A percentile compares a stretch with the other conserved stretches of the same genome.
These are phyloP conservation scores for Trichoderma afroharzianum DNA, from an alignment of 2,329 filamentous ascomycete genomes.

Conservation along the genomic window DNA sequence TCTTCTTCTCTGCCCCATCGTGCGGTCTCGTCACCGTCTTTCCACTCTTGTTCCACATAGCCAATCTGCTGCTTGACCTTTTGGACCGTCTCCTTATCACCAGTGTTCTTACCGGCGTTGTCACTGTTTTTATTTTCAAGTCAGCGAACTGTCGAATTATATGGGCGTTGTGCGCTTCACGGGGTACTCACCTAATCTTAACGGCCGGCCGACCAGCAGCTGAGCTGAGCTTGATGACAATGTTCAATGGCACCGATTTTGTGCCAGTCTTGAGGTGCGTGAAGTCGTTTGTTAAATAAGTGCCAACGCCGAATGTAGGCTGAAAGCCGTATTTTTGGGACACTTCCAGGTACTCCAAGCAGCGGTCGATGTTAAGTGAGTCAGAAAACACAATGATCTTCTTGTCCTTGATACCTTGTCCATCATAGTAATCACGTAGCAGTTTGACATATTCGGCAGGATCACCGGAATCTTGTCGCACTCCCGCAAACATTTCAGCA, in stretches of 20 bases:
- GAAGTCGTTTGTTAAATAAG: conserved; percentile 95
- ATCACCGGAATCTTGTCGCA: conserved; percentile 88
- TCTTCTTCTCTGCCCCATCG: conserved; percentile 66
- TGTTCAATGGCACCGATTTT: conserved; percentile 90
- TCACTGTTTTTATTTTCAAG: conserved; percentile 43
- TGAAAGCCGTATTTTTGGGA: conserved; percentile 78
- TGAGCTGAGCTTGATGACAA: conserved; percentile 94
- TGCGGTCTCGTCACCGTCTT: conserved; percentile 75
- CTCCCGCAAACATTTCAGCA: conserved; percentile 76
- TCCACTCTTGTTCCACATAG: conserved; percentile 82
- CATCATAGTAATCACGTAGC: conserved; percentile 78
- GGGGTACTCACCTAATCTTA: conserved; percentile 65
- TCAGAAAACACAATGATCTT: conserved; percentile 96
- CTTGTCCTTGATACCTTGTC: conserved; percentile 68
- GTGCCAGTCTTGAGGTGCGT: conserved; percentile 64
- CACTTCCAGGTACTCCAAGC: conserved; percentile 82
- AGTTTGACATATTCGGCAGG: conserved; percentile 73
- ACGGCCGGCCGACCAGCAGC: conserved; percentile 77
- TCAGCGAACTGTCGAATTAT: neutral
- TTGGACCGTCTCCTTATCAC: conserved; percentile 72
- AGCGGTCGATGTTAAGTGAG: conserved; percentile 85
- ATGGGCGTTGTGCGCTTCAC: neutral
- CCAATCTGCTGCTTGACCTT: conserved; percentile 82
- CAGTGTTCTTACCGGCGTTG: conserved; percentile 92
- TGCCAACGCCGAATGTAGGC: conserved; percentile 90